phyloP scores from a whole-genome alignment of 2,329 filamentous ascomycete genomes.

The Cylindrodendrum hubeiense region DNA sequence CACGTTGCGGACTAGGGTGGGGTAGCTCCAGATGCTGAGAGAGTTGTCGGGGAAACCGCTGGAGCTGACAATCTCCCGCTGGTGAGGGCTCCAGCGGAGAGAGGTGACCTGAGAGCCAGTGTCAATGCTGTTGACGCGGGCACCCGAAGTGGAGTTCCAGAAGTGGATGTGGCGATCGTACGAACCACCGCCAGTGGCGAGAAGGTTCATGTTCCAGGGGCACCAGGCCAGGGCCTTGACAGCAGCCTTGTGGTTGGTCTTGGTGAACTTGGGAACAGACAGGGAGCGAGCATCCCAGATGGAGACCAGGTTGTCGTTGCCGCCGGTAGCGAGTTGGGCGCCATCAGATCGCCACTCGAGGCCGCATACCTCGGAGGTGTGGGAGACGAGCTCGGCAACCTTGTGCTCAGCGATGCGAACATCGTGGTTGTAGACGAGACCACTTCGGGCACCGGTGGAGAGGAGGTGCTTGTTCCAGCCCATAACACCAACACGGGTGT shows the following conservation, averaged over 20 bases:
- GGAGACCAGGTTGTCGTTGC: conserved; percentile 98
- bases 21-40: conserved; percentile 99
- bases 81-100: conserved; percentile 94
- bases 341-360: conserved; percentile 98
- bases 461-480: conserved; percentile 99
- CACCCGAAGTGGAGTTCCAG: conserved; percentile 99
- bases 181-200: conserved; percentile 94
- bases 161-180: conserved; percentile 99
- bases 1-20: conserved; percentile 94
- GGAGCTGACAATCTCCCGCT: conserved; percentile 98
- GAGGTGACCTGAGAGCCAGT: conserved; percentile 98
- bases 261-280: conserved; percentile 96
- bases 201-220: conserved; percentile 97
- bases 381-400: conserved; percentile 94
- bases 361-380: conserved; percentile 97
- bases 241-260: conserved; percentile 99
- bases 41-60: conserved; percentile 99
- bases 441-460: conserved; percentile 93
- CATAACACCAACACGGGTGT: conserved; percentile 97
- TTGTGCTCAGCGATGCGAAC: conserved; percentile 98
- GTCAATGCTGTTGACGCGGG: conserved; percentile 98
- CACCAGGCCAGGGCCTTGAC: conserved; percentile 99
- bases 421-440: conserved; percentile 98
- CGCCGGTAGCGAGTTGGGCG: conserved; percentile 95
- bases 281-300: conserved; percentile 99